Evolutionary conservation across 225 moss, liverwort and hornwort species (phyloP).

Genomic region (Antitrichia curtipendula): DNA sequence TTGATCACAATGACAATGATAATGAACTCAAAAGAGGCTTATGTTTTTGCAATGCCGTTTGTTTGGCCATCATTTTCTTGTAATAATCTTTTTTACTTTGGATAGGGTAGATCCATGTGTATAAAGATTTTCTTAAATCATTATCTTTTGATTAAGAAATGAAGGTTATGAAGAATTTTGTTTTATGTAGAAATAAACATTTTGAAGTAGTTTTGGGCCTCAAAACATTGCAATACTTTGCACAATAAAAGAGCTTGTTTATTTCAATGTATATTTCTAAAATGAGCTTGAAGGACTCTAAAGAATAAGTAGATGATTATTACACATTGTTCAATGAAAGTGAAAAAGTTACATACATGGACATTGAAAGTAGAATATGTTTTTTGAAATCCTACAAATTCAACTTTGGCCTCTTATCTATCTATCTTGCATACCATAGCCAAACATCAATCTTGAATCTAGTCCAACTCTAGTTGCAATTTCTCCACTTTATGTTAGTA

Average conservation of each 20-base stretch:
- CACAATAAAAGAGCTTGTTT: rapidly evolving
- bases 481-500: neutral
- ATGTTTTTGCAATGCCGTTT: neutral
- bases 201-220: neutral
- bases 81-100: neutral
- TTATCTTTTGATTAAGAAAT: neutral
- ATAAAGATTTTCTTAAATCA: neutral
- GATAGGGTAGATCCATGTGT: neutral
- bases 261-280: neutral
- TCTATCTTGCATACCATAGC: no score
- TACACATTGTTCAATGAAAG: neutral
- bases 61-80: neutral
- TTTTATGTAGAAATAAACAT: no score
- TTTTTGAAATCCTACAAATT: neutral
- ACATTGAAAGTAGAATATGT: neutral
- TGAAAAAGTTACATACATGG: no score
- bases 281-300: neutral
- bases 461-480: neutral
- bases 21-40: neutral
- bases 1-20: no score
- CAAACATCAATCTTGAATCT: neutral
- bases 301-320: neutral
- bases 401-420: neutral
- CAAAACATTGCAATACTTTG: neutral
- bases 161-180: neutral